phyloP scores from a whole-genome alignment of 2,329 filamentous ascomycete species.

The Paecilomyces dactylethromorphus region DNA sequence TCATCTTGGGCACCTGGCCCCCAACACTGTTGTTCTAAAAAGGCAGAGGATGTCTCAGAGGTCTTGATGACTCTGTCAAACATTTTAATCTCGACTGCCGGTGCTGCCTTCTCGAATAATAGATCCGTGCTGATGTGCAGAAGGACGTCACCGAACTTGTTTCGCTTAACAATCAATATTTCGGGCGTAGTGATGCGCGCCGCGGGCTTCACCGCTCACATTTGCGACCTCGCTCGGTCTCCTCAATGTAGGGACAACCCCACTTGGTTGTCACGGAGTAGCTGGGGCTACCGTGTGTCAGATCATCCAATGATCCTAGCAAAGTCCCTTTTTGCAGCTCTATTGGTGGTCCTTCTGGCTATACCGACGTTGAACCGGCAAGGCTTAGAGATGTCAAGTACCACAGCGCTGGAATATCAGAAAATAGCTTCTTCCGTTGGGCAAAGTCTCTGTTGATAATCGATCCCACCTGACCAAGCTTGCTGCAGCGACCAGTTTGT shows the following conservation, averaged over 20 bases:
- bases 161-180: not conserved
- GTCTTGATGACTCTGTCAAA: not conserved
- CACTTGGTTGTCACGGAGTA: not conserved
- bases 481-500: not conserved
- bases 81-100: not conserved
- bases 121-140: not conserved
- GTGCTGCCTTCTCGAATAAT: not conserved
- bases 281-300: not conserved
- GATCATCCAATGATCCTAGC: not conserved
- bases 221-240: not conserved
- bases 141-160: not conserved
- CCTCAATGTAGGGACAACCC: not conserved
- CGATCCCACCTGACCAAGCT: not conserved
- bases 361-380: not conserved
- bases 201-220: constrained; percentile 8
- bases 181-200: not conserved
- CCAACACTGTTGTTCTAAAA: not conserved
- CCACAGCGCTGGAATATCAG: not conserved
- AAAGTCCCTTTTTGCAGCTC: not conserved
- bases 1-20: not conserved
- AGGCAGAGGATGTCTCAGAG: not conserved
- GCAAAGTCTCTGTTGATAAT: constrained; percentile 16
- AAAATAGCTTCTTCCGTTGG: not conserved
- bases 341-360: not conserved
- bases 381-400: not conserved